These are phyloP conservation scores for Hyphochytrium catenoides DNA, from an alignment of 352 stramenopile species.

Conservation along the genomic window DNA sequence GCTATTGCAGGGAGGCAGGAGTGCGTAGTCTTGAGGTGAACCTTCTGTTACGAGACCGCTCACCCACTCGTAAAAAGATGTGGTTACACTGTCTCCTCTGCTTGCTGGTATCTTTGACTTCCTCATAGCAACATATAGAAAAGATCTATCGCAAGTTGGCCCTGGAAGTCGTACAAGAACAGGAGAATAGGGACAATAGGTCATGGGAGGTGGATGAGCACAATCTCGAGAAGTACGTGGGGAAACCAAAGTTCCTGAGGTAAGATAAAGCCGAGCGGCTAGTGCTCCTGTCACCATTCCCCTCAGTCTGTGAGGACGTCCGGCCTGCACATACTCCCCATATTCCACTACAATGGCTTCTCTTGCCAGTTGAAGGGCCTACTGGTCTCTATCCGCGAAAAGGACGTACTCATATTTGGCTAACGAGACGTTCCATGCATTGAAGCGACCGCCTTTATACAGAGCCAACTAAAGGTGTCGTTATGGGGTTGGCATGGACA, in stretches of 20 bases:
- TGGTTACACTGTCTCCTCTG: too few species aligned
- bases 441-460: slow-evolving; percentile 87
- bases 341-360: too few species aligned
- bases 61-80: too few species aligned
- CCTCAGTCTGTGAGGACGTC: too few species aligned
- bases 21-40: slow-evolving; percentile 92
- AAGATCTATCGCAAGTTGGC: slow-evolving; percentile 95
- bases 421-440: too few species aligned
- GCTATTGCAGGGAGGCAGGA: slow-evolving; percentile 90
- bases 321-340: too few species aligned
- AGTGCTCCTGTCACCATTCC: too few species aligned
- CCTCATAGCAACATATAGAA: slow-evolving; percentile 95
- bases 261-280: slow-evolving; percentile 7
- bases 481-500: slow-evolving; percentile 97
- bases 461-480: slow-evolving; percentile 71
- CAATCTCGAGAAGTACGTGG: slow-evolving; percentile 5
- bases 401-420: too few species aligned
- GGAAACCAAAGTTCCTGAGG: slow-evolving; percentile 5
- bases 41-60: too few species aligned
- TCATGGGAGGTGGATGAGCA: slow-evolving; percentile 22
- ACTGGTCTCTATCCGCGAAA: slow-evolving; percentile 2
- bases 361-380: slow-evolving; percentile 1
- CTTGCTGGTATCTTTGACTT: too few species aligned
- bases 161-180: slow-evolving; percentile 78
- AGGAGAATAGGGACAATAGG: slow-evolving; percentile 17